These are phyloP conservation scores for Colletotrichum noveboracense DNA, from an alignment of 2,329 filamentous ascomycete genomes.

Conservation along the genomic window DNA sequence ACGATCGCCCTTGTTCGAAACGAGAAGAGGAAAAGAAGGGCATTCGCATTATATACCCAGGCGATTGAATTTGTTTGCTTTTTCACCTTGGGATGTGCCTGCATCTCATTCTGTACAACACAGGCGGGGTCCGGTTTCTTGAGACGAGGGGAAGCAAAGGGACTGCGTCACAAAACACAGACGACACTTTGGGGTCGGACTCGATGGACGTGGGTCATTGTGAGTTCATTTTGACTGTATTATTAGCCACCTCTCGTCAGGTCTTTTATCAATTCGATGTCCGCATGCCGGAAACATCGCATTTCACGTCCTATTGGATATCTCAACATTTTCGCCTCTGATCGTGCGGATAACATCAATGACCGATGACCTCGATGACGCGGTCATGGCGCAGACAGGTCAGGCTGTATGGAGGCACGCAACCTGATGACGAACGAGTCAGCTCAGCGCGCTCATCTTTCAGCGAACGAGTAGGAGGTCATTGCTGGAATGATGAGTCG, in stretches of 20 bases:
- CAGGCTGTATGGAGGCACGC: not conserved
- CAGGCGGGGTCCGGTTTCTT: not conserved
- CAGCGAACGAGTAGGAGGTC: not conserved
- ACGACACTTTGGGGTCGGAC: not conserved
- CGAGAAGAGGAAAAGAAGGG: not conserved
- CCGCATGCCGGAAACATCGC: not conserved
- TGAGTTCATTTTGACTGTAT: not conserved
- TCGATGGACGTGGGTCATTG: not conserved
- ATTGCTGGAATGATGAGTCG: not conserved
- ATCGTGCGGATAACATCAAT: not conserved
- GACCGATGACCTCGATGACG: not conserved
- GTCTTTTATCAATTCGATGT: not conserved
- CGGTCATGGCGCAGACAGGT: not conserved
- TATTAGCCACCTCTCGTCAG: not conserved
- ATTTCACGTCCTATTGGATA: not conserved
- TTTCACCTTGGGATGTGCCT: not conserved
- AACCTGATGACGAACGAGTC: not conserved
- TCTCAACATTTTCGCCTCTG: not conserved
- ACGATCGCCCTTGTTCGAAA: not conserved
- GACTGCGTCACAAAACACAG: not conserved
- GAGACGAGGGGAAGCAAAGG: not conserved
- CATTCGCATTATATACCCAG: slow-evolving; percentile 20
- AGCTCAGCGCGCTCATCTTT: not conserved
- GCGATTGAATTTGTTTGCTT: not conserved
- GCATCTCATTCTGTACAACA: not conserved